Base-by-base conservation (phyloP, 768 basidiomycete species). In the Infundibulicybe gibba region DNA sequence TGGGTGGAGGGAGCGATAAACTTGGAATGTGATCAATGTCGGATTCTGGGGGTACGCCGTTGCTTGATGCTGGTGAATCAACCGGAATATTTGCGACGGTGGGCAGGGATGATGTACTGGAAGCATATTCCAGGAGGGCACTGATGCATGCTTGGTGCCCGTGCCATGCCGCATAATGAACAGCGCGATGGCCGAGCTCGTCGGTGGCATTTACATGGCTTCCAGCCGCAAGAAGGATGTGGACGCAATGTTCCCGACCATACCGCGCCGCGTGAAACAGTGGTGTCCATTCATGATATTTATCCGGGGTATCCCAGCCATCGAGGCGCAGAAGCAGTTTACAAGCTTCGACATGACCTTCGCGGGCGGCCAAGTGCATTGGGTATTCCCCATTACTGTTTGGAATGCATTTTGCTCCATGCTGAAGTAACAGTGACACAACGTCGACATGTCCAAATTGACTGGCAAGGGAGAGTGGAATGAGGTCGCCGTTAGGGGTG, bases 271-370 rank as follows among this genome's bases (percentile, higher is more conserved):
- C 93, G 64, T 98, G 94, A 60, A 94, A 93, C 38, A 98, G 75
- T 19, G 97, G 97, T 6, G 94, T 98, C 93, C 95, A 97, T 62
- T 97, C 92, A 60, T 95, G 89, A 65, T 95, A 98, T 66, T 94
- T 98, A 75, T 99, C 97, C 1, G 86, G 83, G 6, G 79, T 75
- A 64, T 91, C 92, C 83, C 85, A 91, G 33, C 84, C 91, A 41
- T 81, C 85, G 34, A 81, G 81, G 25, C 71, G 71, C 3, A 93
- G 69, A 31, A 99, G 79, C 6, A 92, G 65, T 48, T 68, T 75
- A 62, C 94, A 95, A 15, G 97, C 81, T n/a, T 84, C 80, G 6
- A 77, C 78, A 52, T 97, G 94, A 3, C 97, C 97, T 60, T 92
- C 88, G 47, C 90, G 81, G 6, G 94, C 94, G 17, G 97, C 95